phyloP scores from a whole-genome alignment of 2,329 filamentous ascomycete genomes.

The Alternaria triticina region DNA sequence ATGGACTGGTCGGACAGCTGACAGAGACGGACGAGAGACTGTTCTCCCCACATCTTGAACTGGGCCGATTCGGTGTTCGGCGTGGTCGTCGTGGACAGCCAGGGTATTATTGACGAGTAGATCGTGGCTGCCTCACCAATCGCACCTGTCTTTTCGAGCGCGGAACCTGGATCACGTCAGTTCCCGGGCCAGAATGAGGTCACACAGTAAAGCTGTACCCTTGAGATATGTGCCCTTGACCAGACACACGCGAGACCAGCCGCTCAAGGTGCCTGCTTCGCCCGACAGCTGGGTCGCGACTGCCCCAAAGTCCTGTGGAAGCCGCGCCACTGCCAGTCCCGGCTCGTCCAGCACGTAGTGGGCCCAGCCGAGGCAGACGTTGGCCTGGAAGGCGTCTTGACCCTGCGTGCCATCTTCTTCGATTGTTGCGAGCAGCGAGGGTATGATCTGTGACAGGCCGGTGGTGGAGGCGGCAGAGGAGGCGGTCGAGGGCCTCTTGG shows the following conservation, averaged over 20 bases:
- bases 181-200: neutral
- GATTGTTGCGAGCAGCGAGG: slow-evolving; percentile 49
- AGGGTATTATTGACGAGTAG: slow-evolving; percentile 70
- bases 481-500: slow-evolving; percentile 51
- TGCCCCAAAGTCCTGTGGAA: slow-evolving; percentile 67
- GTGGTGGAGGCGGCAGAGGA: slow-evolving; percentile 44
- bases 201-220: slow-evolving; percentile 55
- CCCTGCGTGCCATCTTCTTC: slow-evolving; percentile 50
- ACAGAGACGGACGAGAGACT: slow-evolving; percentile 76
- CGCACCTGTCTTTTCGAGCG: slow-evolving; percentile 52
- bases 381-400: slow-evolving; percentile 75
- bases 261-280: slow-evolving; percentile 56
- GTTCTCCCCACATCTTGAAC: slow-evolving; percentile 78
- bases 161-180: slow-evolving; percentile 48
- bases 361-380: slow-evolving; percentile 83
- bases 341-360: slow-evolving; percentile 80
- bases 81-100: slow-evolving; percentile 63
- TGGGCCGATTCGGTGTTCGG: slow-evolving; percentile 60
- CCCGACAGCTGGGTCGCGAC: slow-evolving; percentile 28
- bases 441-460: slow-evolving; percentile 45
- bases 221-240: slow-evolving; percentile 80
- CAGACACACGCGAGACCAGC: slow-evolving; percentile 84
- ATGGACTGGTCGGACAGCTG: slow-evolving; percentile 69
- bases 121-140: slow-evolving; percentile 67
- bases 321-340: slow-evolving; percentile 62